phyloP scores from a whole-genome alignment of 2,329 filamentous ascomycete species.

The Monilinia vaccinii-corymbosi region DNA sequence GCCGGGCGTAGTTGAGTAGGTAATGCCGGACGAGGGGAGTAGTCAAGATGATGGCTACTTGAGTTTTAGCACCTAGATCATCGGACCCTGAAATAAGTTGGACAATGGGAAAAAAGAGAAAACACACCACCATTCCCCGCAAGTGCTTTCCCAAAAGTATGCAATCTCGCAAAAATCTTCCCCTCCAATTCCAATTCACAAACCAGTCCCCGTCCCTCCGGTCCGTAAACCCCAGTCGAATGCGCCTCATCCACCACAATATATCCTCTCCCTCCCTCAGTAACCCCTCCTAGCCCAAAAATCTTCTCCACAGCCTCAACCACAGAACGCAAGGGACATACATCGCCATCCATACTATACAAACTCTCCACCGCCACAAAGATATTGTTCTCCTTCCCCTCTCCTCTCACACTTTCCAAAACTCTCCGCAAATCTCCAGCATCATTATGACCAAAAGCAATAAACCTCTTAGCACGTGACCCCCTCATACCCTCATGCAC shows the following conservation, averaged over 20 bases:
- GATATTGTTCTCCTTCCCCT: slow-evolving; percentile 28
- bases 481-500: slow-evolving; percentile 40
- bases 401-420: slow-evolving; percentile 14
- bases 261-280: slow-evolving; percentile 33
- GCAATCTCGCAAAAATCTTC: slow-evolving; percentile 39
- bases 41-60: slow-evolving; percentile 30
- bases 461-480: slow-evolving; percentile 29
- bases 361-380: slow-evolving; percentile 35
- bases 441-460: slow-evolving; percentile 51
- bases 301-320: slow-evolving; percentile 31
- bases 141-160: slow-evolving; percentile 46
- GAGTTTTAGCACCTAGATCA: slow-evolving; percentile 19
- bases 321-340: slow-evolving; percentile 33
- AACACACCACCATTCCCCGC: slow-evolving; percentile 31
- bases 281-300: slow-evolving; percentile 12
- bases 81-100: background rate
- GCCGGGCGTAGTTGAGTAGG: slow-evolving; percentile 27
- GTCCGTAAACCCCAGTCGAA: slow-evolving; percentile 41
- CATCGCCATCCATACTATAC: slow-evolving; percentile 42
- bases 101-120: slow-evolving; percentile 2
- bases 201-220: slow-evolving; percentile 40
- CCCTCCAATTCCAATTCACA: slow-evolving; percentile 40
- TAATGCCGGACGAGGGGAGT: slow-evolving; percentile 16
- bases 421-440: slow-evolving; percentile 30
- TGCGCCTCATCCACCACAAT: slow-evolving; percentile 50